Percentiles rank a stretch among this genome's conserved stretches.
Conservation (phyloP, 1,139 yeast species). For the Komagataea norvegica region DNA sequence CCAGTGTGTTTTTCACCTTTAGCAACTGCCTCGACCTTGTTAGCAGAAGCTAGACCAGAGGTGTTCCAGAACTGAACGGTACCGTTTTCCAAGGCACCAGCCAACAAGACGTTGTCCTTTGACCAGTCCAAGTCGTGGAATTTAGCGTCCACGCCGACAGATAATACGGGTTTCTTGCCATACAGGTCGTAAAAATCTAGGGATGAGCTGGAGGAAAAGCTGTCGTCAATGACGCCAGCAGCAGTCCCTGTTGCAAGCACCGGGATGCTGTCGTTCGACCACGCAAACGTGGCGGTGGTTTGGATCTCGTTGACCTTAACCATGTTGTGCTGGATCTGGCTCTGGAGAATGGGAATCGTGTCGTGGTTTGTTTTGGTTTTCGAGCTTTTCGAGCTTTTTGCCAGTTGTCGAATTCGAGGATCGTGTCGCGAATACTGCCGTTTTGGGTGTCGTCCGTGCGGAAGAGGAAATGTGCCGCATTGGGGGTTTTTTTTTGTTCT, state of each 20-base stretch:
- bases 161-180: conserved; percentile 46
- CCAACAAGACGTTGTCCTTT: conserved; percentile 62
- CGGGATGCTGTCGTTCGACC: conserved; percentile 80
- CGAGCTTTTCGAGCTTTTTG: conserved; percentile 3
- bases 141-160: conserved; percentile 48
- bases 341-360: not conserved
- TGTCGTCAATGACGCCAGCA: conserved; percentile 90
- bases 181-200: conserved; percentile 75
- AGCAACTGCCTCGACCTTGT: conserved; percentile 38
- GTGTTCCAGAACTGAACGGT: conserved; percentile 73
- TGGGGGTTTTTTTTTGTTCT: not conserved
- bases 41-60: conserved; percentile 39
- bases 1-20: conserved; percentile 61
- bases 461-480: not conserved
- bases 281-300: conserved; percentile 89
- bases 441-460: not conserved
- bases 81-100: conserved; percentile 89
- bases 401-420: conserved; percentile 6
- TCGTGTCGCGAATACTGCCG: conserved; percentile 1
- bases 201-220: conserved; percentile 72
- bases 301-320: conserved; percentile 81
- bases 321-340: conserved; percentile 44
- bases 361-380: conserved; percentile 4
- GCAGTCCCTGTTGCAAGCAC: conserved; percentile 84
- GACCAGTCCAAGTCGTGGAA: conserved; percentile 91